phyloP scores from a whole-genome alignment of 2,329 filamentous ascomycete genomes.

The Pseudogymnoascus sp. region DNA sequence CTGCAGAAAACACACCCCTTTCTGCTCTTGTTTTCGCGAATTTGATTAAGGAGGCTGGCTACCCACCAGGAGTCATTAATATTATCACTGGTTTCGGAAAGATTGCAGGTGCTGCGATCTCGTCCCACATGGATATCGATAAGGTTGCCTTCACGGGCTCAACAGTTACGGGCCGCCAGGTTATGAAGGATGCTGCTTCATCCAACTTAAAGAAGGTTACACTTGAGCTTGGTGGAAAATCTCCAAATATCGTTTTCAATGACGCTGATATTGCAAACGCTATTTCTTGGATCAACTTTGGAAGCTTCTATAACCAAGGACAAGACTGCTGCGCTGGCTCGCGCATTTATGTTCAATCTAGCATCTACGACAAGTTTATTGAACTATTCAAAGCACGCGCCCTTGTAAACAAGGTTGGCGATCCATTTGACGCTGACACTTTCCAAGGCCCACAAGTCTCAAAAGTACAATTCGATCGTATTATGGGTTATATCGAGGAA shows the following conservation, averaged over 20 bases:
- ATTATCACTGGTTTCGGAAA: slow-evolving; percentile 59
- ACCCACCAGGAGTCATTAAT: slow-evolving; percentile 57
- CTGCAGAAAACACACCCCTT: slow-evolving; percentile 53
- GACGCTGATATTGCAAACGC: slow-evolving; percentile 54
- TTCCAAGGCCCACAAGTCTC: slow-evolving; percentile 67
- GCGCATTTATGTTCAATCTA: slow-evolving; percentile 60
- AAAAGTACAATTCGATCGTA: slow-evolving; percentile 60
- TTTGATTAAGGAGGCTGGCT: slow-evolving; percentile 53
- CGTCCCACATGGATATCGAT: slow-evolving; percentile 55
- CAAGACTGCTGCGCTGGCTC: slow-evolving; percentile 50
- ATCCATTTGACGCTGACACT: slow-evolving; percentile 56
- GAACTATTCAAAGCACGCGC: slow-evolving; percentile 57
- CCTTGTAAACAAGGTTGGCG: slow-evolving; percentile 54
- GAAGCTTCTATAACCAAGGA: slow-evolving; percentile 36
- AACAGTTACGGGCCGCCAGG: slow-evolving; percentile 50
- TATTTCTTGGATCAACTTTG: slow-evolving; percentile 52
- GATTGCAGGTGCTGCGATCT: slow-evolving; percentile 54
- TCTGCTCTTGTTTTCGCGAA: slow-evolving; percentile 44
- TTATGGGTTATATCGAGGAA: slow-evolving; percentile 57
- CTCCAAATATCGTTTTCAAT: slow-evolving; percentile 53
- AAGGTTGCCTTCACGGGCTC: slow-evolving; percentile 61
- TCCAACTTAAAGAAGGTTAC: slow-evolving; percentile 59
- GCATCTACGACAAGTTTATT: slow-evolving; percentile 63
- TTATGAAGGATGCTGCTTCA: slow-evolving; percentile 55
- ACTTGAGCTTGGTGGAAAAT: slow-evolving; percentile 54